Conservation (phyloP, 2,329 filamentous ascomycete genomes). For the Colletotrichum theobromicola region DNA sequence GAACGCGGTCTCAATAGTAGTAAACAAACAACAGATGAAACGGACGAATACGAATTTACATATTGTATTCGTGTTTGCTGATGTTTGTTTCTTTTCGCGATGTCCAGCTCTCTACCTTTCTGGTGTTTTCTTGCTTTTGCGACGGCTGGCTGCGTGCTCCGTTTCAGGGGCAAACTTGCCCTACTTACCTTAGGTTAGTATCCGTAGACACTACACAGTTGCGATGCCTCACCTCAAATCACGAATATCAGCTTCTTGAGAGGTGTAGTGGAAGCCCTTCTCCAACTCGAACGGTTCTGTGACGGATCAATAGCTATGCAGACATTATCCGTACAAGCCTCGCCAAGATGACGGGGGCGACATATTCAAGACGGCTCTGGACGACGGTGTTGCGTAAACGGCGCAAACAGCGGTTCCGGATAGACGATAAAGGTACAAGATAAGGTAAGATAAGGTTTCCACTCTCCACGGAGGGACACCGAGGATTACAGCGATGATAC, state of each 20-base stretch:
- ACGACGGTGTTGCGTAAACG: neutral
- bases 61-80: neutral
- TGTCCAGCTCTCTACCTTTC: neutral
- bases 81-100: neutral
- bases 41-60: neutral
- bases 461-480: neutral
- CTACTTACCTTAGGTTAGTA: too few species aligned
- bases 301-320: neutral
- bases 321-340: neutral
- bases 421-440: neutral
- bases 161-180: neutral
- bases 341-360: neutral
- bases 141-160: neutral
- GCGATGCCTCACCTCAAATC: neutral
- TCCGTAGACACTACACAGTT: neutral
- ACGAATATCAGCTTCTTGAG: neutral
- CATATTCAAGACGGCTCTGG: neutral
- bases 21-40: neutral
- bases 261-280: neutral
- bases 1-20: neutral
- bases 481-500: constrained; percentile 9
- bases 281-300: neutral
- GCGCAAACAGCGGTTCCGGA: neutral
- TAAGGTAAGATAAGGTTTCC: neutral
- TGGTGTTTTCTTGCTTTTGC: neutral